Evolutionary conservation across 148 eudicot genomes (phyloP).

Genomic region (Amaranthus hypochondriacus): DNA sequence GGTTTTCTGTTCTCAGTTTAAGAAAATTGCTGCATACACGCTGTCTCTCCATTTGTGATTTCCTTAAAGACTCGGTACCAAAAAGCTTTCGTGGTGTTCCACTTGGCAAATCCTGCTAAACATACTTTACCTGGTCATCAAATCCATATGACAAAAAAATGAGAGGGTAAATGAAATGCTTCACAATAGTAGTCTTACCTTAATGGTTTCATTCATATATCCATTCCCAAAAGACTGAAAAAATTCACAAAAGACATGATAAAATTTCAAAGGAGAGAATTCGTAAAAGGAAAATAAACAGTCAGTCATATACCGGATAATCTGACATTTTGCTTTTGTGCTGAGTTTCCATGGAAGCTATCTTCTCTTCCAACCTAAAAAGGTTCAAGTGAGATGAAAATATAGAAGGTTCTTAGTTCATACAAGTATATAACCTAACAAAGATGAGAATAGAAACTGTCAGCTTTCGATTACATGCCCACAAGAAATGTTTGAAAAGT

Average conservation of each 20-base stretch:
- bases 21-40: constrained; percentile 43
- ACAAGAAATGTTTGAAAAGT: not conserved
- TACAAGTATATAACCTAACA: not conserved
- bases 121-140: constrained; percentile 3
- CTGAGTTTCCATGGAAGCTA: constrained; percentile 55
- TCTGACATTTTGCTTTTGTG: constrained; percentile 42
- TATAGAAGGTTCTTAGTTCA: not conserved
- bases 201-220: constrained; percentile 31
- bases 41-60: constrained; percentile 59
- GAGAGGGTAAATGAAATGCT: constrained; percentile 1
- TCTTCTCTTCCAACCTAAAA: constrained; percentile 72
- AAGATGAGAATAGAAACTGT: not conserved
- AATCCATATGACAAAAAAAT: constrained; percentile 1
- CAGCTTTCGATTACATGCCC: not conserved
- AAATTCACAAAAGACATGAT: constrained; percentile 10
- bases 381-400: not conserved
- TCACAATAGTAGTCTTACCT: constrained; percentile 11
- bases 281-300: not conserved
- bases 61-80: constrained; percentile 59
- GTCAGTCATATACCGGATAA: constrained; percentile 38
- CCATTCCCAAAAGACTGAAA: constrained; percentile 53
- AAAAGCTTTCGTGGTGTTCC: constrained; percentile 46
- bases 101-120: constrained; percentile 43
- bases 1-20: not conserved
- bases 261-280: not conserved